Percentiles rank a stretch among this genome's conserved stretches.
Conservation (phyloP, 2,329 filamentous ascomycete species). For the Aspergillus ruber region DNA sequence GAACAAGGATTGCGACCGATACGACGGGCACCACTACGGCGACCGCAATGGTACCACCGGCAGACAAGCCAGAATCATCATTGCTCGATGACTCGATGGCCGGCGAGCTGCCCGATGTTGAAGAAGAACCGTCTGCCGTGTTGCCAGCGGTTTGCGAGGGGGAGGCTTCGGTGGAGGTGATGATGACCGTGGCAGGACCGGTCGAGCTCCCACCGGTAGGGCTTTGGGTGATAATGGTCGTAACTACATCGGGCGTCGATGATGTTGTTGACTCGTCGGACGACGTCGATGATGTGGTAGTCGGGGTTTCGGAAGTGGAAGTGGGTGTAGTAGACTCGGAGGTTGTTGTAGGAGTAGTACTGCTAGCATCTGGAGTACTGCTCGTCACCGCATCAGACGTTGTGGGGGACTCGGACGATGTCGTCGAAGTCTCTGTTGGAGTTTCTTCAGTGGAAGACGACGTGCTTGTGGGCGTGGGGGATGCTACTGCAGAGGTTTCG, state of each 20-base stretch:
- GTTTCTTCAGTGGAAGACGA: constrained; percentile 1
- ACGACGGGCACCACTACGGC: constrained; percentile 91
- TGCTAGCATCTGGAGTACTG: constrained; percentile 7
- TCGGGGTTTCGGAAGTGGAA: constrained; percentile 1
- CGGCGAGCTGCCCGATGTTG: constrained; percentile 20
- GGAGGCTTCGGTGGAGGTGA: constrained; percentile 13
- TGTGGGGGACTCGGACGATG: background rate
- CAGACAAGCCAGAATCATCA: constrained; percentile 32
- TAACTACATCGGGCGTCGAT: constrained; percentile 14
- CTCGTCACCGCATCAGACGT: background rate
- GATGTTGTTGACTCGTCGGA: constrained; percentile 10
- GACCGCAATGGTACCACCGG: constrained; percentile 71
- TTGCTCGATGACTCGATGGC: constrained; percentile 19
- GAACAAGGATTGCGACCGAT: constrained; percentile 72
- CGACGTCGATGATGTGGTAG: constrained; percentile 14
- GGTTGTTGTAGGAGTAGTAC: constrained; percentile 4
- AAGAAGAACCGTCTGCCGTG: constrained; percentile 16
- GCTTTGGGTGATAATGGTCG: constrained; percentile 7
- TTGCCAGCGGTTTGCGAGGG: constrained; percentile 2
- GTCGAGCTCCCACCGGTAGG: background rate
- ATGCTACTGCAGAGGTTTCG: constrained; percentile 3
- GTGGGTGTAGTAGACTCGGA: background rate
- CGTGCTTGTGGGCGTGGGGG: constrained; percentile 1
- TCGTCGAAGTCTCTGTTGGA: constrained; percentile 6
- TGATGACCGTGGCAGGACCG: constrained; percentile 16